Evolutionary conservation across 2,329 filamentous ascomycete species (phyloP).

Genomic region (Penicillium sp.): DNA sequence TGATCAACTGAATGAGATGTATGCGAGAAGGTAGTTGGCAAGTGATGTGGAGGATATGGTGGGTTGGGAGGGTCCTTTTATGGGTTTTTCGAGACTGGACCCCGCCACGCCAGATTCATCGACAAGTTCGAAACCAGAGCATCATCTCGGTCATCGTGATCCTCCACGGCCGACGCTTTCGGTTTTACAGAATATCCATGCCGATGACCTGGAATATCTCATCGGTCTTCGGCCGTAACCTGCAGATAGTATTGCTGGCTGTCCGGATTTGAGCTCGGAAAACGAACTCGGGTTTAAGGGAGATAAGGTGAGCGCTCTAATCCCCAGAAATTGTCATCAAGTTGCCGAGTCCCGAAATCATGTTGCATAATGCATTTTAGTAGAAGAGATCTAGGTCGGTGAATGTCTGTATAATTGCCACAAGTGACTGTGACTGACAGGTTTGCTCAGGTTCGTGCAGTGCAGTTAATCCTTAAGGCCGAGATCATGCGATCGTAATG

Average conservation of each 20-base stretch:
- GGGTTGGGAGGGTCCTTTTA: background rate
- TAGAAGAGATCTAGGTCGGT: too few species aligned
- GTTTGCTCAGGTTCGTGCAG: too few species aligned
- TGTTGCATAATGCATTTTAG: too few species aligned
- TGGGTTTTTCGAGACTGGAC: conserved; percentile 1
- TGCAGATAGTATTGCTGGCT: background rate
- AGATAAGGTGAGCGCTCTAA: background rate
- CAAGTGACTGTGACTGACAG: too few species aligned
- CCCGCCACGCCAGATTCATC: background rate
- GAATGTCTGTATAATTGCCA: too few species aligned
- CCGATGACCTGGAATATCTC: background rate
- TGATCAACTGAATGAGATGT: background rate
- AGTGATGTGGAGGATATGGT: background rate
- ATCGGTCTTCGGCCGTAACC: background rate
- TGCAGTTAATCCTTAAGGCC: too few species aligned
- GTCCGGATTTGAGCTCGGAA: background rate
- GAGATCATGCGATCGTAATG: too few species aligned
- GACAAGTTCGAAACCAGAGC: background rate
- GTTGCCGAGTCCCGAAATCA: background rate
- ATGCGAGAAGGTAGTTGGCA: background rate
- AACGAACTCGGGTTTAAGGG: conserved; percentile 6
- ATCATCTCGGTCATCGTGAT: background rate
- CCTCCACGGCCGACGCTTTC: too few species aligned
- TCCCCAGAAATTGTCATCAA: background rate
- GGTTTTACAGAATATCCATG: too few species aligned